Percentiles rank a stretch among this genome's conserved stretches.
Evolutionary conservation across 2,329 filamentous ascomycete genomes (phyloP).

Genomic region (Neopestalotiopsis clavispora): DNA sequence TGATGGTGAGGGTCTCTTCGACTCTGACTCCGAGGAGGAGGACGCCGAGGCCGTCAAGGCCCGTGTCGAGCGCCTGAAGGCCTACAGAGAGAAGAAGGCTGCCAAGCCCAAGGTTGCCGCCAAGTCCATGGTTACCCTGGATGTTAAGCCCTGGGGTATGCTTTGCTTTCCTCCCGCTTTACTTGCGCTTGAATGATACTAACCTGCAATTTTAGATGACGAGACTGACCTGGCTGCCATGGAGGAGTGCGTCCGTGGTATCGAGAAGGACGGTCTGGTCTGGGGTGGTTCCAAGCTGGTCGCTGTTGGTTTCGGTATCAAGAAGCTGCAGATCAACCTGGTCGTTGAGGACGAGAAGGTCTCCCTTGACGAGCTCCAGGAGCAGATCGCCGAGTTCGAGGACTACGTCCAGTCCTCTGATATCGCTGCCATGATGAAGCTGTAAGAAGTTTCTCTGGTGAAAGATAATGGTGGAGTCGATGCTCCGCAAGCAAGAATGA

Average conservation of each 20-base stretch:
- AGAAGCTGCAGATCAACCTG: constrained; percentile 98
- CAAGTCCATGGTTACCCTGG: constrained; percentile 94
- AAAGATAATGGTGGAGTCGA: constrained; percentile 24
- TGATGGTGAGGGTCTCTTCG: constrained; percentile 92
- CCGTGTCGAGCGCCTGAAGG: constrained; percentile 87
- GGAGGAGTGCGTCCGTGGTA: constrained; percentile 78
- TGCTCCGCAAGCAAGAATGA: constrained; percentile 34
- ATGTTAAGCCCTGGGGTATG: constrained; percentile 99
- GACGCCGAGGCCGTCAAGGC: constrained; percentile 83
- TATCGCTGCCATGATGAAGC: constrained; percentile 88
- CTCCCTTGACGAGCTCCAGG: constrained; percentile 84
- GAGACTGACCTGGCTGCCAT: constrained; percentile 90
- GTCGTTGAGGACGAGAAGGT: constrained; percentile 98
- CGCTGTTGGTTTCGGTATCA: constrained; percentile 94
- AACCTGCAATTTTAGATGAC: constrained; percentile 64
- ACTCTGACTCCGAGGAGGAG: constrained; percentile 91
- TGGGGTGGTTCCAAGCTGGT: constrained; percentile 94
- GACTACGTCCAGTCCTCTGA: constrained; percentile 97
- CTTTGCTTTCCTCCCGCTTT: constrained; percentile 25
- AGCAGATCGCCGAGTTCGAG: constrained; percentile 81
- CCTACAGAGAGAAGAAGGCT: constrained; percentile 97
- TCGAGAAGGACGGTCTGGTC: constrained; percentile 91
- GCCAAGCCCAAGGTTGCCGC: constrained; percentile 88
- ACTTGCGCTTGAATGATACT: constrained; percentile 2
- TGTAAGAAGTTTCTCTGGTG: constrained; percentile 60